These are phyloP conservation scores for Penicillium paxilli DNA, from an alignment of 495 filamentous ascomycete species.

Conservation along the genomic window DNA sequence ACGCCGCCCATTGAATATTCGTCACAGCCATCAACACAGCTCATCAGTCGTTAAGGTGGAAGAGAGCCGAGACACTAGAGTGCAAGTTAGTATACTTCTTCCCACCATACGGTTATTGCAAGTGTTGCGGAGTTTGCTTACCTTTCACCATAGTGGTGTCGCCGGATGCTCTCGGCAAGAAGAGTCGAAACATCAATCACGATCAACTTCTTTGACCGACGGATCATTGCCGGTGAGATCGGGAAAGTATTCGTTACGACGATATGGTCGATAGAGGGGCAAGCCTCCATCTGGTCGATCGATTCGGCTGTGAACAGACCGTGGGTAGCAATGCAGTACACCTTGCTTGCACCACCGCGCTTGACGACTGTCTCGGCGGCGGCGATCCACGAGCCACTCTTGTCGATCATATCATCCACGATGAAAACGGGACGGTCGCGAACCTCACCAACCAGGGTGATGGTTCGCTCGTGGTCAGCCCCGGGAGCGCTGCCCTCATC, in stretches of 20 bases:
- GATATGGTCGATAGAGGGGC: conserved; percentile 88
- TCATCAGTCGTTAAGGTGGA: conserved; percentile 59
- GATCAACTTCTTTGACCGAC: conserved; percentile 77
- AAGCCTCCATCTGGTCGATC: conserved; percentile 85
- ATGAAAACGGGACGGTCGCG: conserved; percentile 83
- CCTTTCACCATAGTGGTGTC: conserved; percentile 89
- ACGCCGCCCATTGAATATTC: conserved; percentile 23
- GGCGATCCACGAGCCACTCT: conserved; percentile 93
- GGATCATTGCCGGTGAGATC: conserved; percentile 69
- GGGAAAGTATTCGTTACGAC: conserved; percentile 97
- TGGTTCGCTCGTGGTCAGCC: conserved; percentile 82
- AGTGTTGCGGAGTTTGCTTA: conserved; percentile 23
- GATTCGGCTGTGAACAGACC: conserved; percentile 89
- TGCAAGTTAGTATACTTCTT: neutral
- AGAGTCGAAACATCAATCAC: conserved; percentile 86
- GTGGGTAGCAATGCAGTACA: conserved; percentile 97
- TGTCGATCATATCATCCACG: conserved; percentile 99
- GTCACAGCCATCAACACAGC: conserved; percentile 19
- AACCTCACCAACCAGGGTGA: conserved; percentile 94
- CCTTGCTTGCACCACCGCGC: conserved; percentile 84
- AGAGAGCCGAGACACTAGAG: conserved; percentile 78
- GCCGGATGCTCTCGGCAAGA: conserved; percentile 86
- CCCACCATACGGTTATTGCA: neutral
- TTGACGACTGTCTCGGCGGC: conserved; percentile 98
- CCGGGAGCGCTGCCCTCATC: conserved; percentile 78